These are phyloP conservation scores for Spergularia azorica DNA, from an alignment of 179 eudicot genomes.

Conservation along the genomic window DNA sequence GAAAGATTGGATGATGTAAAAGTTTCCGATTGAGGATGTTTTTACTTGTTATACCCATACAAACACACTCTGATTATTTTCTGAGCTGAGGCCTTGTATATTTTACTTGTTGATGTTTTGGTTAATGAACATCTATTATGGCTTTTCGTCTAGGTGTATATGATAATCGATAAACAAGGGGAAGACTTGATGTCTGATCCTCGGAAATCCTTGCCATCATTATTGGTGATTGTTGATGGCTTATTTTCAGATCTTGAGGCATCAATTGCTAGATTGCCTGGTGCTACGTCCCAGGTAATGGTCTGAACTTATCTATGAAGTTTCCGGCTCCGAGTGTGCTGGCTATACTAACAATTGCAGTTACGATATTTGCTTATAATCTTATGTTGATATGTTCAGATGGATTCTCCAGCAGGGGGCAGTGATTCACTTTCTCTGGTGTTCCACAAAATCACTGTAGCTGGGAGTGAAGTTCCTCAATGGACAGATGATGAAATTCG, in stretches of 20 bases:
- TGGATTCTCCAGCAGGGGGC: slow-evolving; percentile 57
- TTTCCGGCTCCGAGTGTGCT: background rate
- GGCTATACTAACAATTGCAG: background rate
- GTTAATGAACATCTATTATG: background rate
- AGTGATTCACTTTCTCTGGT: slow-evolving; percentile 45
- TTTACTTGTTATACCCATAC: background rate
- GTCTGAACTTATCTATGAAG: background rate
- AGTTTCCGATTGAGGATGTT: background rate
- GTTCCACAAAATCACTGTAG: slow-evolving; percentile 68
- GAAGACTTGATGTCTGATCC: slow-evolving; percentile 68
- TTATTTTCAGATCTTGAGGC: slow-evolving; percentile 72
- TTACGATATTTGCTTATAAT: slow-evolving; percentile 5
- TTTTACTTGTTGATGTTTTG: background rate
- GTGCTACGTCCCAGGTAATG: slow-evolving; percentile 52
- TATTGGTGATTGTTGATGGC: slow-evolving; percentile 55
- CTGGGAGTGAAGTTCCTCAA: slow-evolving; percentile 59
- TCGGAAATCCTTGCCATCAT: slow-evolving; percentile 58
- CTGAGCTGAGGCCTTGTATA: background rate
- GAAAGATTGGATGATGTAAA: background rate
- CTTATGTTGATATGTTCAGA: slow-evolving; percentile 41
- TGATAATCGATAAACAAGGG: slow-evolving; percentile 70
- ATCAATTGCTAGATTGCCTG: slow-evolving; percentile 64
- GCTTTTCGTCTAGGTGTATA: slow-evolving; percentile 56
- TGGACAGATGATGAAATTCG: slow-evolving; percentile 76
- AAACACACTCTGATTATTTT: background rate